Evolutionary conservation across 2,329 filamentous ascomycete species (phyloP), one percentile per base, ranked within the genome.

Genomic region (Neofusicoccum kwambonambiense): DNA sequence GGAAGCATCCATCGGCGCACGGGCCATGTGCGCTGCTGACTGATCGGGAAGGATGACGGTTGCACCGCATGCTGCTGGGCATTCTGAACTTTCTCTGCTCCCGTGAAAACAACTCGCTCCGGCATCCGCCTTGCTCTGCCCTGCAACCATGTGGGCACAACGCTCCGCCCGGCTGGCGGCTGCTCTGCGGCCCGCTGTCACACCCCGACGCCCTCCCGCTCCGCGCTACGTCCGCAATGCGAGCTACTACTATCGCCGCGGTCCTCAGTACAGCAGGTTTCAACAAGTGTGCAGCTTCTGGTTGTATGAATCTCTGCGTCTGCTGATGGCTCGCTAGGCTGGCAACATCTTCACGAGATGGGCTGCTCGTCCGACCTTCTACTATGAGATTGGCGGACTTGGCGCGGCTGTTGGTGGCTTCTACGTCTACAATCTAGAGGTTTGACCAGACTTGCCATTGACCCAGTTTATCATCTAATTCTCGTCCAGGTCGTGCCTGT

Each of bases 381-480:
- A 80, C 71, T 78, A 81, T 49, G 76, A 83, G 68, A 71, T 80
- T 3, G 76, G 74, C 13, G 68, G 78, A 3, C 67, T 85, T 6
- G 82, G 78, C 2, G 74, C 77, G 1, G 76, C 76, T 0, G 72
- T 76, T 2, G 80, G 78, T 6, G 79, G 77, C 8, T 87, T 92
- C 73, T 93, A 92, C 79, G 80, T 87, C 64, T 82, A 79, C 72
- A 89, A 93, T 73, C 79, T 91, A 47, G 89, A 94, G 75, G 58
- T 62, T 27, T 60, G 56, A 45, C 69, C 50, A 72, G 69, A 42
- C 4, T 51, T 27, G 19, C 35, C 4, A 15, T 27, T 51, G 15
- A 17, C 13, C 7, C 8, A 35, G 5, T 2, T n/a, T 34, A 15
- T 17, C 15, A 2, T 47, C 49, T 54, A 19, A 63, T 39, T n/a